Conservation (phyloP, 2,329 filamentous ascomycete genomes). For the Leptographium wingfieldii region DNA sequence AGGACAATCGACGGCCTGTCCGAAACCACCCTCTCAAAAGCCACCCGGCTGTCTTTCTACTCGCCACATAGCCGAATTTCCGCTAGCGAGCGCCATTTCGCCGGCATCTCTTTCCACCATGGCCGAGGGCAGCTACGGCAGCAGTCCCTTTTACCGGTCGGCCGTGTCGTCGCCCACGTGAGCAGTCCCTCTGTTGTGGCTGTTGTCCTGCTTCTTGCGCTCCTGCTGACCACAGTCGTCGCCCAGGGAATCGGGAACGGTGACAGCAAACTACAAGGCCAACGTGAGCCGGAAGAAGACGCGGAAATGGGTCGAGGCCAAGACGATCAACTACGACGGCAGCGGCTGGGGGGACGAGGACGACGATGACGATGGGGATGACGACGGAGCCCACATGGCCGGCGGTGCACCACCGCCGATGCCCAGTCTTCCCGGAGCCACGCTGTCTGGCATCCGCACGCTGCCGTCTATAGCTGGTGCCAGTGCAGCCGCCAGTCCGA, state of each 20-base stretch:
- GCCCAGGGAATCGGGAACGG: slow-evolving; percentile 6
- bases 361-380: slow-evolving; percentile 47
- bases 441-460: neutral
- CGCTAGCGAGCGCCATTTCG: neutral
- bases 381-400: slow-evolving; percentile 19
- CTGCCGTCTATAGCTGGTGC: slow-evolving; percentile 3
- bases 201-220: neutral
- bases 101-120: neutral
- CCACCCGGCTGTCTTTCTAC: too few species aligned
- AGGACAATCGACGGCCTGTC: too few species aligned
- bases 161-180: slow-evolving; percentile 8
- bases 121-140: slow-evolving; percentile 20
- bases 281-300: slow-evolving; percentile 86
- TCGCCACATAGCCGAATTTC: too few species aligned
- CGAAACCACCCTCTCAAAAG: too few species aligned
- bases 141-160: slow-evolving; percentile 15
- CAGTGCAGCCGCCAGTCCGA: neutral
- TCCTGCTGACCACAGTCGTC: slow-evolving; percentile 11
- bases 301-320: slow-evolving; percentile 89
- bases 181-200: neutral
- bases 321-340: slow-evolving; percentile 75
- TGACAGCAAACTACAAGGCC: slow-evolving; percentile 48
- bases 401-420: slow-evolving; percentile 18
- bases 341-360: slow-evolving; percentile 80
- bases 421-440: neutral